Evolutionary conservation across 495 filamentous ascomycete genomes (phyloP), one percentile per base, ranked within the genome.

Genomic region (Lasiosphaeria ovina): DNA sequence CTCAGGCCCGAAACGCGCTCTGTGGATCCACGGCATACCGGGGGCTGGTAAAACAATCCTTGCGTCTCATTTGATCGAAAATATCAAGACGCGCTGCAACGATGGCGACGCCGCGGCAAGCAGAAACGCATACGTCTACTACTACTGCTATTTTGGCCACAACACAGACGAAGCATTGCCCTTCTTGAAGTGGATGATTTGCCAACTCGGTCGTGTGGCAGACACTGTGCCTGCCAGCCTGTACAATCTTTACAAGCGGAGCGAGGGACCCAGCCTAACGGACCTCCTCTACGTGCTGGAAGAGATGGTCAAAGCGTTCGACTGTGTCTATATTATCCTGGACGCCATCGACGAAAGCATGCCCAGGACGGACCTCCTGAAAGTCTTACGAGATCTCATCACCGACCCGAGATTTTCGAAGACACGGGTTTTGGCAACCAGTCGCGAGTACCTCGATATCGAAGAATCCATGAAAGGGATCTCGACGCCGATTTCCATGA

Each of bases 381-480:
- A 33, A 4, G 49, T 71, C 17, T 42, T 76, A 14, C 57, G 47
- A 4, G 54, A 57, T 3, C 53, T 79, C 33, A 67, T 66, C 7
- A 69, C 61, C 16, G 66, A 77, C 7, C 14, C 17, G 8, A 47
- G 65, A 38, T 77, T 79, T 48, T 16, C 60, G 0, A 74, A 72
- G 31, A 60, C 81, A 6, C 69, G 66, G 3, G 35, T 79, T 3
- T 50, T 80, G 11, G 72, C 67, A 36, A 78, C 77, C 3, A 81
- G 79, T 55, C 70, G 79, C 10, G 66, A 74, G 31, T 76, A 82
- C 35, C 38, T 52, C 10, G 79, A 80, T 52, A 80, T 81, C 24
- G 65, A 67, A 51, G 45, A 55, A 1, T 16, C 14, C 11, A 49
- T 72, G 57, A 61, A 51, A 11, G 54, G 24, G 3, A 57, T 64